Evolutionary conservation across 257 asterid species (phyloP).

Genomic region (Cruciata laevipes): DNA sequence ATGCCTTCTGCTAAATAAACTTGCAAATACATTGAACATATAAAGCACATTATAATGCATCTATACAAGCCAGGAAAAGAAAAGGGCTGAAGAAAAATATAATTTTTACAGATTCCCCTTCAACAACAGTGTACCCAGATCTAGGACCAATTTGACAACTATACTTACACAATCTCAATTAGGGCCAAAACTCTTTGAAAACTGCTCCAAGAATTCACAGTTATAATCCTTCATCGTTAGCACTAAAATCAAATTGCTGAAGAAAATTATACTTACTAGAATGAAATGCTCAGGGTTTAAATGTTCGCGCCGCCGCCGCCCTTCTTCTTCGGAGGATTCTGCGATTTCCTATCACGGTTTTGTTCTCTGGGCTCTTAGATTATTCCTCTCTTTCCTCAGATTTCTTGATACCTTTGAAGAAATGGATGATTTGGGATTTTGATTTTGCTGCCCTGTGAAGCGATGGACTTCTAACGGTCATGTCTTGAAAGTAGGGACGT

Average conservation of each 20-base stretch:
- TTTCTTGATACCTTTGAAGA: conserved; percentile 2
- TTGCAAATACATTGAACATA: not conserved
- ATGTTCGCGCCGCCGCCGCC: not conserved
- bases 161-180: not conserved
- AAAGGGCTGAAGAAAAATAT: too few species aligned
- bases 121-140: too few species aligned
- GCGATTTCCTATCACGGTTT: not conserved
- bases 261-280: conserved; percentile 4
- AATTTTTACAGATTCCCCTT: too few species aligned
- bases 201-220: not conserved
- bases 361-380: not conserved
- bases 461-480: conserved; percentile 24
- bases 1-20: not conserved
- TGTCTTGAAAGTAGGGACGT: not conserved
- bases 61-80: too few species aligned
- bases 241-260: not conserved
- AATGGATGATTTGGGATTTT: not conserved
- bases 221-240: too few species aligned
- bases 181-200: not conserved
- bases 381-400: not conserved
- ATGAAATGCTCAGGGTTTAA: not conserved
- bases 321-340: not conserved
- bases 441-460: not conserved
- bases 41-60: not conserved
- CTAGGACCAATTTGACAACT: not conserved